A percentile compares a stretch with the other conserved stretches of the same genome.
These are phyloP conservation scores for Calocybe gangraenosa DNA, from an alignment of 768 basidiomycete genomes.

Conservation along the genomic window DNA sequence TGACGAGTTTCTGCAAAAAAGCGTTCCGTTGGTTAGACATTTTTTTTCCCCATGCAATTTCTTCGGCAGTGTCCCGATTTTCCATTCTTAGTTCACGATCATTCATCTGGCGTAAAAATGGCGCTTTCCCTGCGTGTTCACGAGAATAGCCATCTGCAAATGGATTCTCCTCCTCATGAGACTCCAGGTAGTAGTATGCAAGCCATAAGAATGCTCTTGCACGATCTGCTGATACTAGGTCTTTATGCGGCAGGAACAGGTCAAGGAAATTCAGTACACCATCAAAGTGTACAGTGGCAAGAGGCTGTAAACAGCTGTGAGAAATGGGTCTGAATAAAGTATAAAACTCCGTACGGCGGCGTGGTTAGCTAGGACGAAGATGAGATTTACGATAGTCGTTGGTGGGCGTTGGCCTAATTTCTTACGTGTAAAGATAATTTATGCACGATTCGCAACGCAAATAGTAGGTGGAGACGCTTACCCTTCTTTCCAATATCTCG, in stretches of 20 bases:
- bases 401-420: conserved; percentile 63
- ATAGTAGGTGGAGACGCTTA: conserved; percentile 30
- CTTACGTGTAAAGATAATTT: conserved; percentile 27
- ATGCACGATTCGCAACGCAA: conserved; percentile 5
- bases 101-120: conserved; percentile 51
- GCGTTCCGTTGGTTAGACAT: conserved; percentile 72
- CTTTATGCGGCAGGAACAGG: conserved; percentile 71
- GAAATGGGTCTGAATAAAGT: conserved; percentile 4
- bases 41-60: conserved; percentile 69
- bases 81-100: conserved; percentile 54
- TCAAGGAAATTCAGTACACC: conserved; percentile 73
- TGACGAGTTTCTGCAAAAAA: conserved; percentile 69
- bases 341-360: conserved; percentile 51
- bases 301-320: conserved; percentile 35
- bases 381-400: conserved; percentile 81
- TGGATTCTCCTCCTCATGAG: conserved; percentile 59
- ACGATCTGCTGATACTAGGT: conserved; percentile 66
- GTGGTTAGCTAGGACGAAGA: conserved; percentile 80
- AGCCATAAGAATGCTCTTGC: conserved; percentile 82
- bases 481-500: conserved; percentile 66
- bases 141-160: conserved; percentile 67
- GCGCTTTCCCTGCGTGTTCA: conserved; percentile 57
- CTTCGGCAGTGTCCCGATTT: conserved; percentile 76
- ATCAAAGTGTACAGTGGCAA: conserved; percentile 70
- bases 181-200: conserved; percentile 78